Percentiles rank a stretch among this genome's conserved stretches.
Evolutionary conservation across 2,329 filamentous ascomycete species (phyloP).

Genomic region (Mycocentrospora acerina): DNA sequence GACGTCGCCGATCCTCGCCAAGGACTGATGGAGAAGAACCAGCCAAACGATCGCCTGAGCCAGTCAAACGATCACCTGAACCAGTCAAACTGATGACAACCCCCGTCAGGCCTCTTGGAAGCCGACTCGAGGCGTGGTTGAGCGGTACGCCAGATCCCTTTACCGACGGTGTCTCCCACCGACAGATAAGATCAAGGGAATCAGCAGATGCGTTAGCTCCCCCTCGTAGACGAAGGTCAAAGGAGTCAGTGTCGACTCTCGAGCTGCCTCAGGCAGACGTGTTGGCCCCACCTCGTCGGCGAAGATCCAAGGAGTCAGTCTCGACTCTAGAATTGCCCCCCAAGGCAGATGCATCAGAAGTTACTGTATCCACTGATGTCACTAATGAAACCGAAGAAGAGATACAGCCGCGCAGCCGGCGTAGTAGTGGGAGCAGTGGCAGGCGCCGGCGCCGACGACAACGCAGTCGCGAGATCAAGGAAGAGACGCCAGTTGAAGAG

Average conservation of each 20-base stretch:
- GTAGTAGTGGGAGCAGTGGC: slow-evolving; percentile 26
- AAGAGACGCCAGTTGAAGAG: slow-evolving; percentile 24
- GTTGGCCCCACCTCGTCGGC: slow-evolving; percentile 19
- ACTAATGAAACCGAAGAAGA: slow-evolving; percentile 24
- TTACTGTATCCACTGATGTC: slow-evolving; percentile 22
- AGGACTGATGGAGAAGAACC: slow-evolving; percentile 22
- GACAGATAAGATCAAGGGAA: slow-evolving; percentile 26
- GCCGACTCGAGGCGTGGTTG: slow-evolving; percentile 64
- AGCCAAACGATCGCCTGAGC: slow-evolving; percentile 16
- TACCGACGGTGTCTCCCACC: slow-evolving; percentile 47
- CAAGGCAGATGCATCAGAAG: slow-evolving; percentile 28
- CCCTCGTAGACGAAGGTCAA: slow-evolving; percentile 30
- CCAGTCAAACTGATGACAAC: slow-evolving; percentile 34
- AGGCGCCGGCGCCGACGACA: slow-evolving; percentile 29
- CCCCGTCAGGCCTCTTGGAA: slow-evolving; percentile 48
- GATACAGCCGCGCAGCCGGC: slow-evolving; percentile 20
- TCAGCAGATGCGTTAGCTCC: slow-evolving; percentile 2
- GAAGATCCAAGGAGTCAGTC: slow-evolving; percentile 31
- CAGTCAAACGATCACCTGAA: background rate
- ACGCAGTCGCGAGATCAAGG: slow-evolving; percentile 29
- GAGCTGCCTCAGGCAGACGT: slow-evolving; percentile 7
- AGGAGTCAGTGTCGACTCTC: slow-evolving; percentile 25
- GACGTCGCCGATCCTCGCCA: slow-evolving; percentile 29
- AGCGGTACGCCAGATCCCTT: slow-evolving; percentile 59
- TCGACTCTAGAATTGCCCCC: slow-evolving; percentile 29